Base-by-base conservation (phyloP, 306 rosid genomes). In the Malus sylvestris region DNA sequence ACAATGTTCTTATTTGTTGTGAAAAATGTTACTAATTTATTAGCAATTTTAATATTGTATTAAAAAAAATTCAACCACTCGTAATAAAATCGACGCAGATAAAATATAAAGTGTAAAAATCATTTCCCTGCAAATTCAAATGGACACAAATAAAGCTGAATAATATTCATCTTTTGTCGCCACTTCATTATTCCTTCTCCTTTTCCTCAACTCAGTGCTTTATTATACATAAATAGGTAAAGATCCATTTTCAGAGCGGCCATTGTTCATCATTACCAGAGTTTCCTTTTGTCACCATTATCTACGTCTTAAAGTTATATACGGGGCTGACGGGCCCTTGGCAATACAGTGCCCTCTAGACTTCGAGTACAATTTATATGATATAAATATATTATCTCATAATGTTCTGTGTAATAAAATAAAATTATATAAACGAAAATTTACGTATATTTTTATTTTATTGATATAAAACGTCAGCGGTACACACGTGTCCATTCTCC, bases 231-330 rank as follows among this genome's bases (percentile, higher is more conserved):
- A 84, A 82, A 88, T 84, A 74, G 74, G 79, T 42, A 81, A 81
- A 81, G 68, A 7, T 83, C 72, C 65, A 30, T 81, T 78, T 83
- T 75, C 57, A 73, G 53, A 91, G 89, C 91, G 87, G 98, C 91
- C 57, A 72, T 74, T 72, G 80, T 86, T 86, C 95, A 92, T 94
- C 88, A 92, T 94, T 85, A 74, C 90, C 52, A 14, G 76, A 7
- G 84, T 16, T 75, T 75, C 74, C 78, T 76, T 77, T 85, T 93
- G 83, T 82, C 87, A 82, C 92, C 93, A 85, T 71, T 86, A 84
- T 78, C 89, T 52, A 78, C 84, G 74, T 57, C 84, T 42, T 68
- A 86, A 85, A 85, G 87, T 68, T 67, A 72, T 55, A 71, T 66
- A 25, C 57, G 29, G 12, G 45, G 45, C 11, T 8, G 3, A 84